A percentile compares a stretch with the other conserved stretches of the same genome.
phyloP scores from a whole-genome alignment of 768 basidiomycete genomes.

The Lactarius sanguifluus region DNA sequence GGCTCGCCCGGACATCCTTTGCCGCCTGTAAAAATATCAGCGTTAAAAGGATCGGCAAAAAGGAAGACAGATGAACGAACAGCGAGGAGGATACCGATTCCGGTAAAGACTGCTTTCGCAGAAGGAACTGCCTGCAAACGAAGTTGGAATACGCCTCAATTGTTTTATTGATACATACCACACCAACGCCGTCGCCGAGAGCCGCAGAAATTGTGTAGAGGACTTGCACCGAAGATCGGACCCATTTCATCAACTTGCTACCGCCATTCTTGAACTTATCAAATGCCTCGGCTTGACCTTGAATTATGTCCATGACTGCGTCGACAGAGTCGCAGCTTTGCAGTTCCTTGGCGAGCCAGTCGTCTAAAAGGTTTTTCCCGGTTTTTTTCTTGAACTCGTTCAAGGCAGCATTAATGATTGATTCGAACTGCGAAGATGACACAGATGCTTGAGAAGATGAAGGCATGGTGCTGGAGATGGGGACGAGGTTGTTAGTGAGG shows the following conservation, averaged over 20 bases:
- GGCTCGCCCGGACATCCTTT: neutral
- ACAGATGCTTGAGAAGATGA: neutral
- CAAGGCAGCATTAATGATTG: neutral
- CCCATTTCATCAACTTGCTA: too few species aligned
- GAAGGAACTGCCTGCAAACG: neutral
- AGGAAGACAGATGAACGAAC: neutral
- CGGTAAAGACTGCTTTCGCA: neutral
- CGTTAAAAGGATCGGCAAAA: neutral
- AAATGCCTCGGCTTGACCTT: too few species aligned
- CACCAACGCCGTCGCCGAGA: too few species aligned
- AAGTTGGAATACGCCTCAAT: neutral
- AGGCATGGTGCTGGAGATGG: neutral
- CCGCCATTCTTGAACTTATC: too few species aligned
- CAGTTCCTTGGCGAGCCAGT: too few species aligned
- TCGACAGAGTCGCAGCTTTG: too few species aligned
- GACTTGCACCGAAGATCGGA: too few species aligned
- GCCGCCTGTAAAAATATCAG: neutral
- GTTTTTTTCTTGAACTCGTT: neutral
- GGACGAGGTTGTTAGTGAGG: neutral
- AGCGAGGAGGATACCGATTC: neutral
- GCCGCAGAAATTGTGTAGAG: too few species aligned
- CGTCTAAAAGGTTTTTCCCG: neutral
- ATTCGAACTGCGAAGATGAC: neutral
- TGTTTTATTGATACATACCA: too few species aligned
- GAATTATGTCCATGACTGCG: too few species aligned